Evolutionary conservation across 192 early-diverging fungal species (phyloP).

Genomic region (Linnemannia zychae): DNA sequence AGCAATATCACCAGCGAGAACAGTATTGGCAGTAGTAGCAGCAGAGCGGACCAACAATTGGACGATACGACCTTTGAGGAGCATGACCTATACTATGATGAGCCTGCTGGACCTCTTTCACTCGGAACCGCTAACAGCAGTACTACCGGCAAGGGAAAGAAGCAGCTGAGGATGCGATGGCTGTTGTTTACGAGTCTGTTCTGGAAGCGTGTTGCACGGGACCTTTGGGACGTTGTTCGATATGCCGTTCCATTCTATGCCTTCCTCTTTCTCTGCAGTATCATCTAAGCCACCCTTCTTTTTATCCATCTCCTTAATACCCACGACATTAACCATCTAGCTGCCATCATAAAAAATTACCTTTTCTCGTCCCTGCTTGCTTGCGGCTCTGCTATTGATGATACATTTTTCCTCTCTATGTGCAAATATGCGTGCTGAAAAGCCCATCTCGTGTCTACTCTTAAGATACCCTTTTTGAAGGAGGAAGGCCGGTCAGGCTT

Average conservation of each 20-base stretch:
- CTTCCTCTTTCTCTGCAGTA: slow-evolving; percentile 21
- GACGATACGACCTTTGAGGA: neutral
- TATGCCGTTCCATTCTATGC: slow-evolving; percentile 36
- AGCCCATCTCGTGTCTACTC: too few species aligned
- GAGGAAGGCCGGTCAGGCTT: too few species aligned
- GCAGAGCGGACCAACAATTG: slow-evolving; percentile 2
- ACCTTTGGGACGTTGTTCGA: slow-evolving; percentile 27
- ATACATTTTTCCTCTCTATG: too few species aligned
- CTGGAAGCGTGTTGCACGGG: slow-evolving; percentile 40
- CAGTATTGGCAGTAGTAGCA: neutral
- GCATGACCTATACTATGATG: neutral
- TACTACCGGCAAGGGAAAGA: neutral
- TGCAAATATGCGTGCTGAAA: too few species aligned
- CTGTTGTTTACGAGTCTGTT: slow-evolving; percentile 18
- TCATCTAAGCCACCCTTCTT: slow-evolving; percentile 9
- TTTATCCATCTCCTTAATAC: neutral
- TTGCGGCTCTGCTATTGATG: too few species aligned
- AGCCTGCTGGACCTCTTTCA: neutral
- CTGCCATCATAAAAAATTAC: too few species aligned
- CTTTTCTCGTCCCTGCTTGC: too few species aligned
- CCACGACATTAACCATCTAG: too few species aligned
- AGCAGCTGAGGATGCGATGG: slow-evolving; percentile 3
- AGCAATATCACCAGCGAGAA: neutral
- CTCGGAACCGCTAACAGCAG: neutral
- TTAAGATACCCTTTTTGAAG: too few species aligned